Evolutionary conservation across 2,329 filamentous ascomycete species (phyloP), one percentile per base, ranked within the genome.

Genomic region (Fusarium torulosum): DNA sequence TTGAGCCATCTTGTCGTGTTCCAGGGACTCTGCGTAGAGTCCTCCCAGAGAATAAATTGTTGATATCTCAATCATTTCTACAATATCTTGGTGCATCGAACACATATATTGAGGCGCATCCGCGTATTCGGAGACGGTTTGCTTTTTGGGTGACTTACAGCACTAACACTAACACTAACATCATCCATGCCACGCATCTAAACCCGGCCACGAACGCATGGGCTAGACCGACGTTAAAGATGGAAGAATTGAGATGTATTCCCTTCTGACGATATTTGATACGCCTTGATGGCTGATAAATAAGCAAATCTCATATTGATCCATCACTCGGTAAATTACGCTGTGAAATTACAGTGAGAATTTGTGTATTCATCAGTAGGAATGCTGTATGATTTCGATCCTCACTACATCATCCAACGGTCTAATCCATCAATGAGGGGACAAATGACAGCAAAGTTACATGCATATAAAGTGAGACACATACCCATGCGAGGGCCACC

Each of bases 401-500:
- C 9, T 19, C 35, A 7, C 35, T 37, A 37, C 35, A 17, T n/a
- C n/a, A 17, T 37, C 35, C 17, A 37, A 37, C 17, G 35, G 17
- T 37, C 35, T 37, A 10, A n/a, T 17, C 20, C 40, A 17, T 35
- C 19, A 20, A 25, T 13, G 35, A 64, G 40, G 53, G 53, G 31
- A 42, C 37, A 15, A 50, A 52, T 35, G 54, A 43, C 50, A 54
- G 38, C 38, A 45, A 21, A 42, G 47, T 44, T 33, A 25, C 31
- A 59, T 53, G 59, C 35, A 42, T 53, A 42, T 25, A 53, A 52
- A 58, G 23, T 49, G 49, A 63, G 61, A 69, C 61, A 69, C 43
- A 35, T 41, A 31, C 40, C 53, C 33, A 46, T 40, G 42, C 53
- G 42, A 53, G 50, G 45, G 64, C 52, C 42, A 45, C 40, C 42